A percentile compares a stretch with the other conserved stretches of the same genome.
These are phyloP conservation scores for Ceratocystiopsis sp. DNA, from an alignment of 2,329 filamentous ascomycete genomes.

Conservation along the genomic window DNA sequence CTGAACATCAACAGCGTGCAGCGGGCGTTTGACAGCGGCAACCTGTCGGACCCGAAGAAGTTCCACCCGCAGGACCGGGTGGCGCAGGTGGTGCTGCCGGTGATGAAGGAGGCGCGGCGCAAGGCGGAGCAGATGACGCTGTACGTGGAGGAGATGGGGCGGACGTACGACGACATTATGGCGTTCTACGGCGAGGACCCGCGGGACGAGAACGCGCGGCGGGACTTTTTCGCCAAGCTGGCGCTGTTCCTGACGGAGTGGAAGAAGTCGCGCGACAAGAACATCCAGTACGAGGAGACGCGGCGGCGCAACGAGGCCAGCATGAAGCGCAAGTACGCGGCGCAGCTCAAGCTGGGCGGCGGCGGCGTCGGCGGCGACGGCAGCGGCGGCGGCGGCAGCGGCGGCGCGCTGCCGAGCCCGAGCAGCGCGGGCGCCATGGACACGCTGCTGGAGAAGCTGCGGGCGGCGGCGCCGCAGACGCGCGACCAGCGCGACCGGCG, in stretches of 20 bases:
- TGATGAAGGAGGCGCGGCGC: slow-evolving; percentile 89
- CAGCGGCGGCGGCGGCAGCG: slow-evolving; percentile 20
- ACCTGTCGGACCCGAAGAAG: slow-evolving; percentile 88
- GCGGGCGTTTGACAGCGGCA: slow-evolving; percentile 77
- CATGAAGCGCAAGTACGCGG: slow-evolving; percentile 74
- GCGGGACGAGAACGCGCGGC: slow-evolving; percentile 74
- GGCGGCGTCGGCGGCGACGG: slow-evolving; percentile 22
- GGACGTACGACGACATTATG: slow-evolving; percentile 90
- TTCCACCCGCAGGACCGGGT: slow-evolving; percentile 97
- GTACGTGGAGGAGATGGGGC: slow-evolving; percentile 83
- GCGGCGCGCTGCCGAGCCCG: slow-evolving; percentile 39
- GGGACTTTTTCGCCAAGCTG: slow-evolving; percentile 91
- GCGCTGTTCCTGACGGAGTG: slow-evolving; percentile 82
- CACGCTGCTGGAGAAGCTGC: slow-evolving; percentile 80
- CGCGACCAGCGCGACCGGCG: slow-evolving; percentile 79
- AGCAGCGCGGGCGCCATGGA: slow-evolving; percentile 85
- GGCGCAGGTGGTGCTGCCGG: slow-evolving; percentile 73
- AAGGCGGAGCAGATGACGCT: slow-evolving; percentile 94
- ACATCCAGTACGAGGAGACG: slow-evolving; percentile 64
- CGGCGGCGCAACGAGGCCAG: slow-evolving; percentile 75
- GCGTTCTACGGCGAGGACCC: slow-evolving; percentile 91
- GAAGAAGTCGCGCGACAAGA: slow-evolving; percentile 94
- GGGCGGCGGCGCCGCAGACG: slow-evolving; percentile 78
- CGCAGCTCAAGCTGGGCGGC: slow-evolving; percentile 41
- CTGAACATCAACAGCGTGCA: slow-evolving; percentile 91